A percentile compares a stretch with the other conserved stretches of the same genome.
Conservation (phyloP, 2,329 filamentous ascomycete genomes). For the Fonsecaea multimorphosa region DNA sequence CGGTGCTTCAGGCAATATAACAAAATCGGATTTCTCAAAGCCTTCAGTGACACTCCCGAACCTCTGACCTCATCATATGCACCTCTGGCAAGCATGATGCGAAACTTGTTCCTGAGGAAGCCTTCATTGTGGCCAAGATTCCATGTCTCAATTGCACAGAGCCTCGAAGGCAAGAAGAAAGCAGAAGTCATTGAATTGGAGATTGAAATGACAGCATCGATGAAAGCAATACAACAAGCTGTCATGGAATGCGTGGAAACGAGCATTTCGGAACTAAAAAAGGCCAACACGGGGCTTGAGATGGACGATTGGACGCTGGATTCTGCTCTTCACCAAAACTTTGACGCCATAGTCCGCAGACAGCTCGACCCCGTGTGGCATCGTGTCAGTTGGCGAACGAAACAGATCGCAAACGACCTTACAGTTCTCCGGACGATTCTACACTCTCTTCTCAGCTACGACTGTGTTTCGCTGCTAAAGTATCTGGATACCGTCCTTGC, state of each 20-base stretch:
- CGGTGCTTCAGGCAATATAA: conserved; percentile 94
- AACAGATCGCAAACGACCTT: conserved; percentile 90
- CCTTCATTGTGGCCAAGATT: conserved; percentile 92
- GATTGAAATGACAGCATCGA: conserved; percentile 91
- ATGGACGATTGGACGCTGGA: conserved; percentile 98
- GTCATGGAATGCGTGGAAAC: conserved; percentile 95
- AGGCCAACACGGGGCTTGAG: conserved; percentile 84
- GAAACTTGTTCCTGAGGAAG: conserved; percentile 87
- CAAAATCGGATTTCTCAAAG: conserved; percentile 90
- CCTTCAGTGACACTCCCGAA: conserved; percentile 92
- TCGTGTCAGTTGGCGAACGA: conserved; percentile 90
- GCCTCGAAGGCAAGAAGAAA: conserved; percentile 87
- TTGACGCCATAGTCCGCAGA: conserved; percentile 83
- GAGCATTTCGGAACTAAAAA: conserved; percentile 91
- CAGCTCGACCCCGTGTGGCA: conserved; percentile 98
- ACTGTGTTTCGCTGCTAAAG: conserved; percentile 88
- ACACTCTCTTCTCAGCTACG: conserved; percentile 79
- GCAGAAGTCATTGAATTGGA: conserved; percentile 97
- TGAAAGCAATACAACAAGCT: conserved; percentile 91
- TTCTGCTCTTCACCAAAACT: conserved; percentile 88
- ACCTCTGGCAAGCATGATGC: conserved; percentile 86
- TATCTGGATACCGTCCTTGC: conserved; percentile 94
- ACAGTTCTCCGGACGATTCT: conserved; percentile 82
- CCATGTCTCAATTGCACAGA: conserved; percentile 85
- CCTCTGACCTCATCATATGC: conserved; percentile 88